Percentiles rank a stretch among this genome's conserved stretches.
These are phyloP conservation scores for Lindgomyces ingoldianus DNA, from an alignment of 495 filamentous ascomycete species.

Conservation along the genomic window DNA sequence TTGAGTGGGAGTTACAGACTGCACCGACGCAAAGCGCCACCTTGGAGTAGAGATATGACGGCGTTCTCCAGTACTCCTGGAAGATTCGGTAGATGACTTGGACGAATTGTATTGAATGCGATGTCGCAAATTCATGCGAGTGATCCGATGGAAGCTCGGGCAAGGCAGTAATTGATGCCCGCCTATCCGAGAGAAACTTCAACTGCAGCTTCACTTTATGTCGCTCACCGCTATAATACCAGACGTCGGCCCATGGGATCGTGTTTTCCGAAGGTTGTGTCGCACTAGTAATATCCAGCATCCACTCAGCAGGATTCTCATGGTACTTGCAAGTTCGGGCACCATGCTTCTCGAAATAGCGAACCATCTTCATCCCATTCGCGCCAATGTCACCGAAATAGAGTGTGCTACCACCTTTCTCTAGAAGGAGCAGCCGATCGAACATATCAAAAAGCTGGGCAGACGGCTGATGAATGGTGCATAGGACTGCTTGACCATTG, in stretches of 20 bases:
- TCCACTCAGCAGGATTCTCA: slow-evolving; percentile 66
- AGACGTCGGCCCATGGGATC: slow-evolving; percentile 77
- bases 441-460: slow-evolving; percentile 69
- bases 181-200: no score
- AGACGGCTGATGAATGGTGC: slow-evolving; percentile 75
- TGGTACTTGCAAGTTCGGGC: slow-evolving; percentile 55
- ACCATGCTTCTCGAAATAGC: slow-evolving; percentile 7
- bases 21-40: slow-evolving; percentile 55
- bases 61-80: slow-evolving; percentile 85
- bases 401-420: slow-evolving; percentile 66
- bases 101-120: slow-evolving; percentile 51
- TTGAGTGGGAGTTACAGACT: slow-evolving; percentile 29
- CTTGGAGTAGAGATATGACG: slow-evolving; percentile 78
- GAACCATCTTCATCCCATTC: not conserved
- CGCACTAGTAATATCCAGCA: slow-evolving; percentile 73
- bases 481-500: slow-evolving; percentile 65
- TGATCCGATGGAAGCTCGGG: no score
- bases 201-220: slow-evolving; percentile 41
- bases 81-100: slow-evolving; percentile 64
- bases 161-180: no score
- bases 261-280: slow-evolving; percentile 72
- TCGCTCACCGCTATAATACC: slow-evolving; percentile 61
- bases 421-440: slow-evolving; percentile 65
- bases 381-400: slow-evolving; percentile 39
- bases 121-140: slow-evolving; percentile 40